Base-by-base conservation (phyloP, 345 rosid genomes). In the Capsella bursapastoris region DNA sequence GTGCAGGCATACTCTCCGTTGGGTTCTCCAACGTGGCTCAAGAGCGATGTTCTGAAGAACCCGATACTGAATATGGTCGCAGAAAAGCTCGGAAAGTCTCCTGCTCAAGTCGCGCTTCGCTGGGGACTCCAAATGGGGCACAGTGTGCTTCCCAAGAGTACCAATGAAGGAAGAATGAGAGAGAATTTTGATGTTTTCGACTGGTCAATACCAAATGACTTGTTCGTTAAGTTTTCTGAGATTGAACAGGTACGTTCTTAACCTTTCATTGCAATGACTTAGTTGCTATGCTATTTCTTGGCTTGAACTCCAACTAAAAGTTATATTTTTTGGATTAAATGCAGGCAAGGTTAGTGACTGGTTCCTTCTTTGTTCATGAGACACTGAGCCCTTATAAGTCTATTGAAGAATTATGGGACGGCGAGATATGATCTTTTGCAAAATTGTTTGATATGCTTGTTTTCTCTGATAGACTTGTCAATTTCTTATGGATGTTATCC, bases 111-210 rank as follows among this genome's bases (percentile, higher is more conserved):
- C 34, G 92, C 91, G 1, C 84, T 89, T 8, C 89, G 92, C 35
- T 93, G 98, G 92, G 97, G 98, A 9, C 72, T 93, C 47, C 92
- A 89, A 80, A 84, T 84, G 91, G 98, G 96, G 35, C 80, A 93
- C 43, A 86, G 97, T 73, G 97, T 91, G 15, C 90, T 89, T 53
- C 98, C 97, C 7, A 93, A 91, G 79, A 89, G 98, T 62, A 86
- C 85, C 0, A 48, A 84, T 16, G 94, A 85, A 74, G 78, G 40
- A 32, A 82, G 96, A 82, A 83, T 91, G 53, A 88, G 77, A 84
- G 88, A 86, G 70, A 93, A 91, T 40, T 80, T 88, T 0, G 87
- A 87, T 60, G 81, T 93, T 74, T 87, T 86, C 6, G 76, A 79
- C 66, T 87, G 98, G 98, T 84, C 87, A 9, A 89, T 91, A 69